phyloP scores from a whole-genome alignment of 805 yeast species.

The Saccharomycopsis babjevae region DNA sequence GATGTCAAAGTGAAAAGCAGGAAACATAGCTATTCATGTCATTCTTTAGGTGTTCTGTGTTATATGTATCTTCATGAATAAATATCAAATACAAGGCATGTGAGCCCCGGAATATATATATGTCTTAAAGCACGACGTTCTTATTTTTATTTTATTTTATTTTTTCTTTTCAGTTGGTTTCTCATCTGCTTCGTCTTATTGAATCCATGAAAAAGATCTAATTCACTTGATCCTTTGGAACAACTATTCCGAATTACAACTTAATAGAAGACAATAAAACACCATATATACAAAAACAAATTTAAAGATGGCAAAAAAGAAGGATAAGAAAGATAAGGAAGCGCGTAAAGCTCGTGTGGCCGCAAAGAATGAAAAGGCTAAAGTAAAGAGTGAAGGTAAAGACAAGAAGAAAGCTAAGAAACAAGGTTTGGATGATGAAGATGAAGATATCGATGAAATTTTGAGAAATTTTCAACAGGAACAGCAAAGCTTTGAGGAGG shows the following conservation, averaged over 20 bases:
- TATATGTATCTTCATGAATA: too few species aligned
- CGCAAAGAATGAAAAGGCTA: slow-evolving; percentile 68
- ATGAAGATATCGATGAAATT: slow-evolving; percentile 76
- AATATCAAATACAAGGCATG: too few species aligned
- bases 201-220: too few species aligned
- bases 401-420: slow-evolving; percentile 67
- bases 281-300: not conserved
- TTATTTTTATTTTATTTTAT: too few species aligned
- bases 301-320: slow-evolving; percentile 67
- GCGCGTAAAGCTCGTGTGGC: slow-evolving; percentile 86
- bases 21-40: too few species aligned
- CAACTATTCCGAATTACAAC: not conserved
- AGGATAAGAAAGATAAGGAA: slow-evolving; percentile 75
- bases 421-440: slow-evolving; percentile 72
- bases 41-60: too few species aligned
- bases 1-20: too few species aligned
- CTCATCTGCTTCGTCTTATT: too few species aligned
- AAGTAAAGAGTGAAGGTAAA: slow-evolving; percentile 62
- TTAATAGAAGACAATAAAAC: not conserved
- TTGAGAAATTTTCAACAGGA: slow-evolving; percentile 67
- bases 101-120: too few species aligned
- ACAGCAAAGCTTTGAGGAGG: slow-evolving; percentile 69
- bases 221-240: not conserved
- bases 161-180: too few species aligned
- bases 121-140: too few species aligned